phyloP scores from a whole-genome alignment of 2,329 filamentous ascomycete genomes.

The Dactylonectria estremocensis region DNA sequence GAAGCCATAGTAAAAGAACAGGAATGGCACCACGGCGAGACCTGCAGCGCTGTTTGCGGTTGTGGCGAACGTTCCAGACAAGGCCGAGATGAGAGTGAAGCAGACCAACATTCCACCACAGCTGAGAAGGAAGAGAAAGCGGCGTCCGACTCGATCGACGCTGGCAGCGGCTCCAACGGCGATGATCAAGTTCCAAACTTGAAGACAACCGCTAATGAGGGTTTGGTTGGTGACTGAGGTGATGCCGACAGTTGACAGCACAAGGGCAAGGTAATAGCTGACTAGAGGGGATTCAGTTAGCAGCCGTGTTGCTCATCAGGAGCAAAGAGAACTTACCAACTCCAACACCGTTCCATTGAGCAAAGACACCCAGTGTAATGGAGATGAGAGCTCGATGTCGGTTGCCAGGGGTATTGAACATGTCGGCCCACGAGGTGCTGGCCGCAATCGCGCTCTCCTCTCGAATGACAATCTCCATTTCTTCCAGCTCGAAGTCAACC shows the following conservation, averaged over 20 bases:
- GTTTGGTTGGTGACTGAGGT: constrained; percentile 55
- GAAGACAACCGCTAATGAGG: constrained; percentile 45
- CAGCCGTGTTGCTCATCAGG: neutral
- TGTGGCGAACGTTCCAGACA: constrained; percentile 43
- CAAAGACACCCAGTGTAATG: constrained; percentile 24
- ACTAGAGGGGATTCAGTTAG: constrained; percentile 24
- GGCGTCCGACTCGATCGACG: constrained; percentile 34
- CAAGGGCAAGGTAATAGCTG: constrained; percentile 55
- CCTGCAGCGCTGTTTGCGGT: constrained; percentile 18
- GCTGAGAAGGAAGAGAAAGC: constrained; percentile 27
- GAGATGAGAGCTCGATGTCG: constrained; percentile 28
- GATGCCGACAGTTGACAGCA: constrained; percentile 56
- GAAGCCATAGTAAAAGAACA: constrained; percentile 34
- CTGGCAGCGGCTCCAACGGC: constrained; percentile 53
- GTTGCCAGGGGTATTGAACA: constrained; percentile 28
- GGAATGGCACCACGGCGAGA: neutral
- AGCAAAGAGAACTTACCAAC: neutral
- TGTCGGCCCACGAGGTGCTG: constrained; percentile 20
- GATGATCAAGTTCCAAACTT: constrained; percentile 52
- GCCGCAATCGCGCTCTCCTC: constrained; percentile 14
- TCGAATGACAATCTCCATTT: constrained; percentile 32
- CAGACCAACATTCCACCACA: constrained; percentile 30
- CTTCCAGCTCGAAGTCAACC: constrained; percentile 27
- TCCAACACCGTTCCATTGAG: constrained; percentile 27
- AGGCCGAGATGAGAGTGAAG: constrained; percentile 47